Evolutionary conservation across 345 rosid genomes (phyloP), one percentile per base, ranked within the genome.

Genomic region (Garcia nutans): DNA sequence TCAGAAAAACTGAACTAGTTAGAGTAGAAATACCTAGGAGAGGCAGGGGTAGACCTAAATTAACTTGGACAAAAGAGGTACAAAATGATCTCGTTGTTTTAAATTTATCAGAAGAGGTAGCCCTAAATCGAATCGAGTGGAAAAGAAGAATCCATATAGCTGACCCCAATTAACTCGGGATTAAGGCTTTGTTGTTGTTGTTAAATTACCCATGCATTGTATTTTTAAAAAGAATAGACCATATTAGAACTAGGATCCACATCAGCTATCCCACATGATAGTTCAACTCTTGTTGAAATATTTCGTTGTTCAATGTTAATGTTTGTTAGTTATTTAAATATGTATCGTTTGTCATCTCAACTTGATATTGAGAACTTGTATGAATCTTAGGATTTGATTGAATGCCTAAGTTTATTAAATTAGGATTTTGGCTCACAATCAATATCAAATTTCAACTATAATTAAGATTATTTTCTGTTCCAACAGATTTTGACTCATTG

Each of bases 401-500:
- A 55, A 45, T 23, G 11, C 54, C 24, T 11, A 8, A 5, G 16
- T 16, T 69, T 23, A 44, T 47, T 26, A 69, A 13, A 15, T 50
- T 69, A 31, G 5, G 44, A 52, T 69, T 52, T 69, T 8, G 44
- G 2, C 6, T 67, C 56, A 12, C 24, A 17, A 20, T 41, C 16
- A 0, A 20, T 66, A 13, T 66, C 24, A 7, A 12, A 24, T 47
- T 68, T 31, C 26, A 68, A 23, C 58, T 49, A 17, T 56, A 1
- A 33, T 42, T 42, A 74, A 20, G 28, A 13, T 60, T 8, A 10
- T 77, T 42, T 65, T 5, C 26, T 58, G 62, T 23, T 73, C 79
- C 71, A 71, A 61, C 85, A 95, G 99, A 91, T 79, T 74, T 77
- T 78, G 59, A 74, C 76, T 75, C 71, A 31, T 22, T 79, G 77